phyloP scores from a whole-genome alignment of 495 filamentous ascomycete species.

The Lophiotrema nucula region DNA sequence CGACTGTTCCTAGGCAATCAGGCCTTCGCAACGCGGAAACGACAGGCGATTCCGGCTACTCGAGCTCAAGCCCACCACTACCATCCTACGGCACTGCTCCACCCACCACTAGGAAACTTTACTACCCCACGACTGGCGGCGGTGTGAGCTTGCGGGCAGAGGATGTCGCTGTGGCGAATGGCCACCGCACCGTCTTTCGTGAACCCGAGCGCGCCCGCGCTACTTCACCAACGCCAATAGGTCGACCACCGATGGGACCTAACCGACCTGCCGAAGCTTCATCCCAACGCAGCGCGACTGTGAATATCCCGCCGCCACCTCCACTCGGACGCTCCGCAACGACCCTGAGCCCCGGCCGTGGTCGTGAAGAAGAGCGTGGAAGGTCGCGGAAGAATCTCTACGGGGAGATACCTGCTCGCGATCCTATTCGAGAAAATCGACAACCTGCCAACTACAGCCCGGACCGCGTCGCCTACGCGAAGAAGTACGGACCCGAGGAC shows the following conservation, averaged over 20 bases:
- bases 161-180: slow-evolving; percentile 20
- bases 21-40: slow-evolving; percentile 26
- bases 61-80: slow-evolving; percentile 10
- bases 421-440: slow-evolving; percentile 1
- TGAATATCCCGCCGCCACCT: slow-evolving; percentile 5
- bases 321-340: slow-evolving; percentile 29
- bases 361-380: slow-evolving; percentile 19
- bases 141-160: slow-evolving; percentile 16
- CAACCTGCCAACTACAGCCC: slow-evolving; percentile 22
- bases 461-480: slow-evolving; percentile 8
- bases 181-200: slow-evolving; percentile 29
- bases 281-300: neutral
- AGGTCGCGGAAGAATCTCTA: slow-evolving; percentile 13
- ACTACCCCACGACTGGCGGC: slow-evolving; percentile 9
- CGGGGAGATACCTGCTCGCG: slow-evolving; percentile 15
- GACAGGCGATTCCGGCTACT: slow-evolving; percentile 23
- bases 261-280: slow-evolving; percentile 5
- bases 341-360: slow-evolving; percentile 3
- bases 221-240: slow-evolving; percentile 25
- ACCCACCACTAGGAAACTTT: slow-evolving; percentile 16
- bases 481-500: slow-evolving; percentile 21
- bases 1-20: slow-evolving; percentile 9
- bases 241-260: slow-evolving; percentile 21
- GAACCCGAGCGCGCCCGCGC: slow-evolving; percentile 27
- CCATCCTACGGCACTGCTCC: slow-evolving; percentile 12